These are phyloP conservation scores for Excoecaria cochinchinensis DNA, from an alignment of 345 rosid species.

Conservation along the genomic window DNA sequence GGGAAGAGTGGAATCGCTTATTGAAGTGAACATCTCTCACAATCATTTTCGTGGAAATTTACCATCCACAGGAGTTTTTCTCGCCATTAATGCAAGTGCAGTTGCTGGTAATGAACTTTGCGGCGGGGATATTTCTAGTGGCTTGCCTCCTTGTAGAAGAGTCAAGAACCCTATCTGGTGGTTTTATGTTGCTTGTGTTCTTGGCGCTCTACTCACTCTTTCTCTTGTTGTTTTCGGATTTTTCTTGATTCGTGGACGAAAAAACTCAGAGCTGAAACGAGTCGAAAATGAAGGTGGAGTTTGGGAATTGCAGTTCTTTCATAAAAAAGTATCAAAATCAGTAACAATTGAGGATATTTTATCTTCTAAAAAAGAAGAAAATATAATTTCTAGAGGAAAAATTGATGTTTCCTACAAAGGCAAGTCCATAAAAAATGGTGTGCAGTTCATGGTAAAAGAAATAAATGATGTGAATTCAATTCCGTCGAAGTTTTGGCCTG, in stretches of 20 bases:
- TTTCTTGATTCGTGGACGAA: conserved; percentile 36
- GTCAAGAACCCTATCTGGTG: conserved; percentile 44
- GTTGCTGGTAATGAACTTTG: conserved; percentile 73
- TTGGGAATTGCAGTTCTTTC: conserved; percentile 67
- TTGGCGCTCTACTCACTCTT: conserved; percentile 38
- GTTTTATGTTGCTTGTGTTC: conserved; percentile 41
- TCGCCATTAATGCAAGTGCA: conserved; percentile 68
- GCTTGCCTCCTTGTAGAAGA: conserved; percentile 57
- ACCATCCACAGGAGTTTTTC: conserved; percentile 72
- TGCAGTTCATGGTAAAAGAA: conserved; percentile 47
- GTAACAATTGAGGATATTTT: conserved; percentile 42
- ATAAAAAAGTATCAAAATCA: conserved; percentile 43
- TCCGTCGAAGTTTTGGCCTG: conserved; percentile 36
- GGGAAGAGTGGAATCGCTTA: conserved; percentile 30
- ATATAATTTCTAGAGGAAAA: conserved; percentile 41
- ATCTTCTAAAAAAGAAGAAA: conserved; percentile 44
- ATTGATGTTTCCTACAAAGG: conserved; percentile 33
- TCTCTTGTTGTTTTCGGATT: conserved; percentile 31
- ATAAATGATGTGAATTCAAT: conserved; percentile 31
- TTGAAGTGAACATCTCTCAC: conserved; percentile 30
- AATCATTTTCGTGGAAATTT: conserved; percentile 52
- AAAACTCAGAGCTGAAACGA: conserved; percentile 39
- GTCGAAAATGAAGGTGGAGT: conserved; percentile 63
- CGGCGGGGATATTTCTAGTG: conserved; percentile 37
- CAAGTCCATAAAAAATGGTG: conserved; percentile 30